Percentiles rank a stretch among this genome's conserved stretches.
These are phyloP conservation scores for Irpex lacteus DNA, from an alignment of 1,284 basidiomycete genomes.

Conservation along the genomic window DNA sequence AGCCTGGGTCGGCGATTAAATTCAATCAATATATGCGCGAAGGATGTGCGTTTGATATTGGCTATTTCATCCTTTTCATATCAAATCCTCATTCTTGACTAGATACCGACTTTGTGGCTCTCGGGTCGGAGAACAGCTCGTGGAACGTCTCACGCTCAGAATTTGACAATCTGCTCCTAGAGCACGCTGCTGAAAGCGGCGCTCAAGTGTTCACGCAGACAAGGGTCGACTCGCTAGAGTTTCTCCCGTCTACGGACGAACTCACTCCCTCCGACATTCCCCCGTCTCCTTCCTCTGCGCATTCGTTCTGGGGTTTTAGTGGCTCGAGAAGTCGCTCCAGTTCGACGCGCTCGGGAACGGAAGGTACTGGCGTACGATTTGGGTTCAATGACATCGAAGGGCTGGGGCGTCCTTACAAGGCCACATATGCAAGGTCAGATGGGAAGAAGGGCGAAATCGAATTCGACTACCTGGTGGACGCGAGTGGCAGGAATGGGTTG, in stretches of 20 bases:
- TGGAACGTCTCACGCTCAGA: conserved; percentile 43
- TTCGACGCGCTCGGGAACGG: background rate
- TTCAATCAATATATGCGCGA: conserved; percentile 40
- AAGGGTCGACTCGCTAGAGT: conserved; percentile 31
- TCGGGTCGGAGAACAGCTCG: conserved; percentile 33
- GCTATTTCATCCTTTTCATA: background rate
- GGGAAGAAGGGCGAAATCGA: conserved; percentile 38
- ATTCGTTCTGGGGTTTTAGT: background rate
- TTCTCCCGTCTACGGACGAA: conserved; percentile 16
- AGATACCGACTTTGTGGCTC: conserved; percentile 41
- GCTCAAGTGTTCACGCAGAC: conserved; percentile 35
- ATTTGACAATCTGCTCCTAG: conserved; percentile 38
- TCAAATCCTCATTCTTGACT: background rate
- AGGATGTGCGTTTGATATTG: conserved; percentile 30
- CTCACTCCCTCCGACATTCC: conserved; percentile 7
- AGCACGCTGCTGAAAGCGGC: conserved; percentile 34
- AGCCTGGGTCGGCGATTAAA: conserved; percentile 44
- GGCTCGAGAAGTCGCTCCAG: background rate
- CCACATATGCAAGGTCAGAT: conserved; percentile 24
- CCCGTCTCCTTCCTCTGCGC: conserved; percentile 8
- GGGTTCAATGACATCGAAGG: background rate
- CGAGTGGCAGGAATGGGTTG: conserved; percentile 64
- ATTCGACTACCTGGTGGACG: conserved; percentile 69
- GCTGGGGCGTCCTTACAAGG: conserved; percentile 25
- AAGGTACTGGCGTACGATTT: conserved; percentile 2